Evolutionary conservation across 2,329 filamentous ascomycete genomes (phyloP), one percentile per base, ranked within the genome.

Genomic region (Pyrenochaeta sp.): DNA sequence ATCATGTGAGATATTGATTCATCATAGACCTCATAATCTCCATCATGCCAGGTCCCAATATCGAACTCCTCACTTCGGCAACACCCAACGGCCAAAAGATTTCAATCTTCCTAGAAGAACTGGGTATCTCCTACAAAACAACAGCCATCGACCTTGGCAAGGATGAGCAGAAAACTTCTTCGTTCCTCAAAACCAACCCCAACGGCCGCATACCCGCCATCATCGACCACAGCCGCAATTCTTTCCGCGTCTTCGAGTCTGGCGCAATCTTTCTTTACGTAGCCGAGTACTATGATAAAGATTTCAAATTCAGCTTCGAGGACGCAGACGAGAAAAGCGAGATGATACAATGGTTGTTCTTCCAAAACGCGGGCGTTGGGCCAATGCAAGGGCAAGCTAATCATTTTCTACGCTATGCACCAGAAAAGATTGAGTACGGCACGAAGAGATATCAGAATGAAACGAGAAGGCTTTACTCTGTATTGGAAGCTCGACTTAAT

Each of bases 31-130:
- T 27, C 4, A 27, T 5, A 27, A 5, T 9, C 23, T 27, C 23
- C 23, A 27, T 27, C 4, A 27, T 27, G 23, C 23, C 23, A 4
- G 9, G 4, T 9, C 49, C 56, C 10, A 51, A 47, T 17, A 74
- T 95, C 64, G 89, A 88, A 45, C 85, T 96, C 32, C 93, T 93
- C 78, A 96, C 91, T 18, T 81, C 84, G n/a, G 83, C 86, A 66
- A 96, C 92, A 33, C 91, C 92, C 45, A 96, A 96, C 77, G 91
- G 91, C 57, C 88, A 94, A 81, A 96, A 96, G 76, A 85, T 90
- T 53, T 91, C 89, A 50, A 94, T 96, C 62, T 83, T 90, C 64
- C 82, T 90, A 6, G 91, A 95, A 78, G 91, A 96, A 77, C 83
- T 96, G 2, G 87, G 87, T 48, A 69, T 70, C 27, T 56, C 61